Conservation (phyloP, 305 asterid genomes). For the Lippia alba region DNA sequence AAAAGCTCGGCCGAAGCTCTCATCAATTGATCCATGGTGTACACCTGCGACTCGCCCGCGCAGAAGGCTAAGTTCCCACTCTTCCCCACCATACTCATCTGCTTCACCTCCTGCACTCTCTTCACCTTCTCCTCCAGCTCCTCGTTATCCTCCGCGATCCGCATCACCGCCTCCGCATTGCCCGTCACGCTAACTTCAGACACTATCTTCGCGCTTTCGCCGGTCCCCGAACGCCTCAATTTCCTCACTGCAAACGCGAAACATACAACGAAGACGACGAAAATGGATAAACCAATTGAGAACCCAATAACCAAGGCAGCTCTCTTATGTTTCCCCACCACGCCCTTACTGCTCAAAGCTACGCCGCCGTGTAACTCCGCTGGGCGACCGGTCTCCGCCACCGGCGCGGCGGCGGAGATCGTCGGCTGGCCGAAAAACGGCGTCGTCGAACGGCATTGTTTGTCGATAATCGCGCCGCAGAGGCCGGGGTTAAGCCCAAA, state of each 20-base stretch:
- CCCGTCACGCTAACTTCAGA: conserved; percentile 59
- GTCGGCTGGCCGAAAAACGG: conserved; percentile 57
- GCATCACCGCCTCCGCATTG: conserved; percentile 65
- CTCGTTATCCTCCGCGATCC: conserved; percentile 71
- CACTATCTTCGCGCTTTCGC: conserved; percentile 36
- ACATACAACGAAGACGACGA: conserved; percentile 44
- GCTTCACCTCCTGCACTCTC: conserved; percentile 59
- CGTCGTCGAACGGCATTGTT: conserved; percentile 52
- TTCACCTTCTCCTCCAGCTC: conserved; percentile 79
- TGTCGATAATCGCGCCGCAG: conserved; percentile 75
- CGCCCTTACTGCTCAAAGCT: neutral
- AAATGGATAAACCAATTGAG: conserved; percentile 45
- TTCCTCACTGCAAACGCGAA: conserved; percentile 40
- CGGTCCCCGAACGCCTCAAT: conserved; percentile 14
- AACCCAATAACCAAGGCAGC: conserved; percentile 56
- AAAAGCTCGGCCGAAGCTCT: conserved; percentile 84
- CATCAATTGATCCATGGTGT: conserved; percentile 88
- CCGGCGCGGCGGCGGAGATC: conserved; percentile 27
- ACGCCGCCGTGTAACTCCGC: conserved; percentile 37
- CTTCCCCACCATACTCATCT: conserved; percentile 51
- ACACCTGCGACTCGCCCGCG: conserved; percentile 81
- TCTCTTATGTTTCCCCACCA: conserved; percentile 40
- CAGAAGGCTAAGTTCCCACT: conserved; percentile 83
- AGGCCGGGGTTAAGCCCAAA: conserved; percentile 60
- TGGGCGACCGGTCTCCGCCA: conserved; percentile 45